Evolutionary conservation across 257 asterid genomes (phyloP).

Genomic region (Salvia splendens): DNA sequence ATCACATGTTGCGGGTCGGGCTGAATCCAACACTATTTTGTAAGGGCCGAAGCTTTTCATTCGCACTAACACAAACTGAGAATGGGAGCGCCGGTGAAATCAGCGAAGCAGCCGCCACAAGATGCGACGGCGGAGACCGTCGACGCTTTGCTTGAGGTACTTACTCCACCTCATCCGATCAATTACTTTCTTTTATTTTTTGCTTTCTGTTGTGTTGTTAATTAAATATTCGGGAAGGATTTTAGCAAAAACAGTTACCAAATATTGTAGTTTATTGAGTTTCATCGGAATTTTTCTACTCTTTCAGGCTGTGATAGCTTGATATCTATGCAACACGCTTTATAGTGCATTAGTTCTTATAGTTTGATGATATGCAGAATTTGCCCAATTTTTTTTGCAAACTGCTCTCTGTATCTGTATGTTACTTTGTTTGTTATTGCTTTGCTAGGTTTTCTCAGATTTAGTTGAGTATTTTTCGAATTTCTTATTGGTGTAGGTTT

Average conservation of each 20-base stretch:
- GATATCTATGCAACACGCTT: too few relatives aligned
- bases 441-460: background rate
- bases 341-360: background rate
- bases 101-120: constrained; percentile 35
- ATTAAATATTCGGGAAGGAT: background rate
- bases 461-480: background rate
- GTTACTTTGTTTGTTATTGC: background rate
- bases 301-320: background rate
- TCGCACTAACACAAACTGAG: background rate
- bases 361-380: background rate
- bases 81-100: constrained; percentile 48
- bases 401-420: background rate
- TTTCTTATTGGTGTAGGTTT: too few relatives aligned
- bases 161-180: constrained; percentile 15
- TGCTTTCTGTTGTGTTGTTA: background rate
- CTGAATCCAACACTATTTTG: too few relatives aligned
- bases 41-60: too few relatives aligned
- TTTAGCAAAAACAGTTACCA: background rate
- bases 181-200: background rate
- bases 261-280: background rate
- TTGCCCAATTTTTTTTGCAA: background rate
- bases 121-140: constrained; percentile 40
- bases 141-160: constrained; percentile 59
- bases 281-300: background rate
- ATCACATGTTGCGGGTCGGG: too few relatives aligned